These are phyloP conservation scores for Fusarium begoniae DNA, from an alignment of 2,329 filamentous ascomycete genomes.

Conservation along the genomic window DNA sequence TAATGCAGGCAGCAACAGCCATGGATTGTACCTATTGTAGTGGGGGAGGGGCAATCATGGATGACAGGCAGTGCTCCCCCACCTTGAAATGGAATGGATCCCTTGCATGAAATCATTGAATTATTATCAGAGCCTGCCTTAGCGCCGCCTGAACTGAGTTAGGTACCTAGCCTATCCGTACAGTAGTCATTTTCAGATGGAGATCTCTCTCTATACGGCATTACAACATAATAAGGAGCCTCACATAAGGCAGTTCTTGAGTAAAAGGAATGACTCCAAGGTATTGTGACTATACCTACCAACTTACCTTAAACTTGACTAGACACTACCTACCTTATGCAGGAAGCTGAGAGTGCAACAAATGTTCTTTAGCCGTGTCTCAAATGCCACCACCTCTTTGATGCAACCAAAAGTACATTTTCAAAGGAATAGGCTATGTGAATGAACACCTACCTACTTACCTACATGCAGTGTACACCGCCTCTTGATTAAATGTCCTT, in stretches of 20 bases:
- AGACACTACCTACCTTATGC: neutral
- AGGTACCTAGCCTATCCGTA: neutral
- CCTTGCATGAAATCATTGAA: neutral
- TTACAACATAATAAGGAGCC: neutral
- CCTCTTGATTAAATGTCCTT: neutral
- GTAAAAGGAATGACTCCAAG: neutral
- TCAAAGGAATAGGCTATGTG: neutral
- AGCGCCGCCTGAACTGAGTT: neutral
- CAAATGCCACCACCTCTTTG: neutral
- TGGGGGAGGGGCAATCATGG: slow-evolving; percentile 18
- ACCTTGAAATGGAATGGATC: neutral
- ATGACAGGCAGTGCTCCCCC: neutral
- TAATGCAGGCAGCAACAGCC: slow-evolving; percentile 23
- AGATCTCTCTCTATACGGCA: neutral
- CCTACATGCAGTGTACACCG: neutral
- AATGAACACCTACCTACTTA: neutral
- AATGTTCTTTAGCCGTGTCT: neutral
- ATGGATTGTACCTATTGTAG: neutral
- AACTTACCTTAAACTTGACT: too few relatives aligned
- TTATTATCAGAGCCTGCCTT: neutral
- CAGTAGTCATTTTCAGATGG: neutral
- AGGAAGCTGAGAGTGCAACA: neutral
- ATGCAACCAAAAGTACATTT: neutral
- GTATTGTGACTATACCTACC: neutral
- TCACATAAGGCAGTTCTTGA: neutral